Conservation (phyloP, 2,329 filamentous ascomycete species). For the Fonsecaea multimorphosa region DNA sequence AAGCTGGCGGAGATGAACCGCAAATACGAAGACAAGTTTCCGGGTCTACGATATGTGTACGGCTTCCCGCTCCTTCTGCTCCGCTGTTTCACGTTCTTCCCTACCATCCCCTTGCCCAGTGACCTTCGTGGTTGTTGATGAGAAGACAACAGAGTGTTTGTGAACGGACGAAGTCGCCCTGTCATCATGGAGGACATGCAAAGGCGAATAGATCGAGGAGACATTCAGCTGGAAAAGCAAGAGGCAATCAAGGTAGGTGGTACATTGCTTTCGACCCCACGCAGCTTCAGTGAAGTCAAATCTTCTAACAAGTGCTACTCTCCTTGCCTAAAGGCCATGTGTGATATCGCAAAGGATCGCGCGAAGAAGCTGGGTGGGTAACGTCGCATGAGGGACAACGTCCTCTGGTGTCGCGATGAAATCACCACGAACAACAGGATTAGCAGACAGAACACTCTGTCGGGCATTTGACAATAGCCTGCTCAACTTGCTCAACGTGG, state of each 20-base stretch:
- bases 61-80: constrained; percentile 30
- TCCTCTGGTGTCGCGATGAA: not conserved
- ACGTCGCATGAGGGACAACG: not conserved
- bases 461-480: too few relatives aligned
- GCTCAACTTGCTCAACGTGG: too few relatives aligned
- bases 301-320: not conserved
- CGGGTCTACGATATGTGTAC: constrained; percentile 80
- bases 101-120: not conserved
- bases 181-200: constrained; percentile 85
- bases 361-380: constrained; percentile 64
- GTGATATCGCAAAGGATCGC: constrained; percentile 83
- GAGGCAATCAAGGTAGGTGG: constrained; percentile 73
- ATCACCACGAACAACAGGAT: too few relatives aligned
- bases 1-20: constrained; percentile 69
- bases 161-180: constrained; percentile 76
- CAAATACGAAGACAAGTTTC: constrained; percentile 81
- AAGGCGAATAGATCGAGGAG: constrained; percentile 70
- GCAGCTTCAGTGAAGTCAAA: not conserved
- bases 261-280: constrained; percentile 2
- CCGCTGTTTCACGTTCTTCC: not conserved
- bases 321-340: constrained; percentile 72
- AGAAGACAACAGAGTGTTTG: constrained; percentile 68
- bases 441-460: too few relatives aligned
- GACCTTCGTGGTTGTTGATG: constrained; percentile 1
- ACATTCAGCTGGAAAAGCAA: constrained; percentile 70